phyloP scores from a whole-genome alignment of 345 rosid species.

The Eucalyptus pauciflora region DNA sequence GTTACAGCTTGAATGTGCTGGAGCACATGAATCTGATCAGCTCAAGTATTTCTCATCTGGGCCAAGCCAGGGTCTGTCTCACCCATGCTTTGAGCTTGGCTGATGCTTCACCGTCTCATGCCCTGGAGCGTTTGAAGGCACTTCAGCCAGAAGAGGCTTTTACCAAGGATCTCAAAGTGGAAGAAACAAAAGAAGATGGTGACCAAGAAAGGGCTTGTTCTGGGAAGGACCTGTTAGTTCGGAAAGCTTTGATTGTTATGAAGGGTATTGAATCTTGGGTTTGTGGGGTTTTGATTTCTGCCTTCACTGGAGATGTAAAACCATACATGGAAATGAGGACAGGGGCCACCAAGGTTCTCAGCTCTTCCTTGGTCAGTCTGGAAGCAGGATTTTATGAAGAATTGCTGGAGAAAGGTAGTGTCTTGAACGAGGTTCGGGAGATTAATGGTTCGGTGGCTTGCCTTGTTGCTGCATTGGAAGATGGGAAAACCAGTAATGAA shows the following conservation, averaged over 20 bases:
- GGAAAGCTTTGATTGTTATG: conserved; percentile 30
- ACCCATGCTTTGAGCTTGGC: conserved; percentile 30
- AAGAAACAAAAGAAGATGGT: background rate
- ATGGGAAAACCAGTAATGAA: background rate
- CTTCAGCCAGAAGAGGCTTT: background rate
- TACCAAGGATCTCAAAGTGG: background rate
- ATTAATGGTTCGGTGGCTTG: conserved; percentile 27
- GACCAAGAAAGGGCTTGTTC: background rate
- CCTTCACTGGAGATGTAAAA: conserved; percentile 25
- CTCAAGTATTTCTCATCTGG: conserved; percentile 29
- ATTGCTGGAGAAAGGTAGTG: conserved; percentile 5
- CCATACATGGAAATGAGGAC: conserved; percentile 23
- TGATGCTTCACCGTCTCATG: conserved; percentile 23
- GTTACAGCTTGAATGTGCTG: conserved; percentile 28
- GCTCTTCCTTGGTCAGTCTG: conserved; percentile 5
- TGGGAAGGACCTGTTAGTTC: conserved; percentile 20
- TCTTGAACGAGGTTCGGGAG: conserved; percentile 30
- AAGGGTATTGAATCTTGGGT: conserved; percentile 31
- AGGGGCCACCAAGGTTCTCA: background rate
- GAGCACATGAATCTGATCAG: conserved; percentile 34
- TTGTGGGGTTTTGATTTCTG: conserved; percentile 23
- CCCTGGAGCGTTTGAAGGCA: conserved; percentile 15
- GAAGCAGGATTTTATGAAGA: conserved; percentile 9
- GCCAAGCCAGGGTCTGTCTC: conserved; percentile 23
- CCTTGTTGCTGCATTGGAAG: conserved; percentile 19